These are phyloP conservation scores for Papiliotrema laurentii DNA, from an alignment of 1,284 basidiomycete genomes.

Conservation along the genomic window DNA sequence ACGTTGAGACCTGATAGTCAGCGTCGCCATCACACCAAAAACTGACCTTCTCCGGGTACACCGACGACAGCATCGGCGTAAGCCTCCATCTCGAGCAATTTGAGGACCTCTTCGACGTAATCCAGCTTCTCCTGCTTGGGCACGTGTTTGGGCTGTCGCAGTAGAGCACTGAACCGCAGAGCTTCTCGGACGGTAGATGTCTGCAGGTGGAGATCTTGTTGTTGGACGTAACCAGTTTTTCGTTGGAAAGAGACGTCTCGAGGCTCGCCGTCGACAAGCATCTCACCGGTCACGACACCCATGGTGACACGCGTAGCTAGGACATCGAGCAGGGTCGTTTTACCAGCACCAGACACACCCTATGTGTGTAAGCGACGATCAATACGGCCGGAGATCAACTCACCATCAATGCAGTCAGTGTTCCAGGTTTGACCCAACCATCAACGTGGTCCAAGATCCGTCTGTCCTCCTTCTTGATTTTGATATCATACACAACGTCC, in stretches of 20 bases:
- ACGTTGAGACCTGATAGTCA: constrained; percentile 50
- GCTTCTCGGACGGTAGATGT: constrained; percentile 76
- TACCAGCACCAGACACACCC: constrained; percentile 64
- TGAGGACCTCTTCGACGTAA: constrained; percentile 73
- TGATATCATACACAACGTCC: constrained; percentile 58
- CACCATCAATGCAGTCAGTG: constrained; percentile 59
- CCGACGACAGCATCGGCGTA: constrained; percentile 73
- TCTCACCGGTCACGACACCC: constrained; percentile 73
- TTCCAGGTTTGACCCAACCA: constrained; percentile 77
- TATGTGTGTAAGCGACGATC: not conserved
- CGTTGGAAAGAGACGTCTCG: constrained; percentile 65
- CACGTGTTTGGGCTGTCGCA: constrained; percentile 69
- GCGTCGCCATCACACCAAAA: not conserved
- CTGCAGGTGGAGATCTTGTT: constrained; percentile 71
- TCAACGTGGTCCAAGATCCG: constrained; percentile 70
- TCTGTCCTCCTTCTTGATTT: constrained; percentile 57
- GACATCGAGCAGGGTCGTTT: constrained; percentile 78
- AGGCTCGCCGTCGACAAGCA: constrained; percentile 69
- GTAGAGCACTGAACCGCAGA: constrained; percentile 70
- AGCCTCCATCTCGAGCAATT: constrained; percentile 68
- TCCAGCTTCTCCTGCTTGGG: constrained; percentile 68
- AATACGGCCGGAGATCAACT: not conserved
- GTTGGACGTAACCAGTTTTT: constrained; percentile 65
- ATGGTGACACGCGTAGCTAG: constrained; percentile 72
- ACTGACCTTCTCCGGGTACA: constrained; percentile 55